phyloP scores from a whole-genome alignment of 345 rosid species.

The Microthlaspi erraticum region DNA sequence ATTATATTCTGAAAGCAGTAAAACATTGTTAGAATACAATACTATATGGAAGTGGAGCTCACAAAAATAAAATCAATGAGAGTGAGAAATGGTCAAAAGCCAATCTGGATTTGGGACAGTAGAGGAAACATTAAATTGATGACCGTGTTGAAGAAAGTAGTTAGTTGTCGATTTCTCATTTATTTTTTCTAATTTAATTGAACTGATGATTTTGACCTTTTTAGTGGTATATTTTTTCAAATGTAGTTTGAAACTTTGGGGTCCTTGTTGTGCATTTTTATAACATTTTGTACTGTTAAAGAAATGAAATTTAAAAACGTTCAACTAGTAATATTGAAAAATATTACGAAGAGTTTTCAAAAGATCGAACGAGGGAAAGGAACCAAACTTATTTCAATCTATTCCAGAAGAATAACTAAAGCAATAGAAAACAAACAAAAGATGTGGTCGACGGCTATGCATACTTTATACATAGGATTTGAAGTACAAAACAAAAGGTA shows the following conservation, averaged over 20 bases:
- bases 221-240: not conserved
- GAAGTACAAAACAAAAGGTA: constrained; percentile 29
- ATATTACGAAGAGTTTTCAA: constrained; percentile 3
- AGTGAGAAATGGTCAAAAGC: constrained; percentile 26
- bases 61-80: not conserved
- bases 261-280: not conserved
- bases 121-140: constrained; percentile 34
- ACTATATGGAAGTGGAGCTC: no score
- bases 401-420: not conserved
- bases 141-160: constrained; percentile 34
- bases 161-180: constrained; percentile 42
- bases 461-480: not conserved
- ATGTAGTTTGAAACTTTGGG: constrained; percentile 17
- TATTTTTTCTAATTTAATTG: constrained; percentile 3
- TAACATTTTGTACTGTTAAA: no score
- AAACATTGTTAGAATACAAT: not conserved
- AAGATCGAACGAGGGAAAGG: constrained; percentile 29
- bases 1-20: not conserved
- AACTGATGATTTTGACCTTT: constrained; percentile 21
- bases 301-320: no score
- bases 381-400: constrained; percentile 20
- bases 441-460: no score
- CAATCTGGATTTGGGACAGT: constrained; percentile 26
- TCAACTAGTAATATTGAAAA: not conserved
- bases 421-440: not conserved